These are phyloP conservation scores for Datura wrightii DNA, from an alignment of 257 asterid genomes.

Conservation along the genomic window DNA sequence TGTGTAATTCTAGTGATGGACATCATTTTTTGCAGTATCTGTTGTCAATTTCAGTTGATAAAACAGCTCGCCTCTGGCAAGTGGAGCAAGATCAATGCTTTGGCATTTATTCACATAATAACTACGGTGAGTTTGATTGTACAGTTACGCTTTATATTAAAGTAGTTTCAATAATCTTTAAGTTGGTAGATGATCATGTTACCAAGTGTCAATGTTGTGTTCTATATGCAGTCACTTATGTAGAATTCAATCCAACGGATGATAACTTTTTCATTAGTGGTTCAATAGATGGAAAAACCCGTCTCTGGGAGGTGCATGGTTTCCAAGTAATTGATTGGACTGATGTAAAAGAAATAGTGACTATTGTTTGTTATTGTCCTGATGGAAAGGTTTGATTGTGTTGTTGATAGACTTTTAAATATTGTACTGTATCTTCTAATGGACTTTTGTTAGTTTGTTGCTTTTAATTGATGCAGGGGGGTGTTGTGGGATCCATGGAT, in stretches of 20 bases:
- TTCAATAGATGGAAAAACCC: conserved; percentile 80
- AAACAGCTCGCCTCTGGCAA: conserved; percentile 91
- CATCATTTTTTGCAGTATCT: conserved; percentile 57
- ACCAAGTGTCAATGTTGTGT: conserved; percentile 21
- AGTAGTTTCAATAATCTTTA: conserved; percentile 13
- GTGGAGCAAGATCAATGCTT: conserved; percentile 72
- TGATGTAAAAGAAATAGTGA: conserved; percentile 75
- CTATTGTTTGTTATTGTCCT: conserved; percentile 75
- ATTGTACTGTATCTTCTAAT: not conserved
- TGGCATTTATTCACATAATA: conserved; percentile 74
- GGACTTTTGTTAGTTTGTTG: not conserved
- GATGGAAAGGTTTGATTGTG: conserved; percentile 70
- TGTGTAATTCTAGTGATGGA: conserved; percentile 2
- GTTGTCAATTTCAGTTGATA: conserved; percentile 85
- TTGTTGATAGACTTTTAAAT: not conserved
- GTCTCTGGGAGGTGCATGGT: conserved; percentile 79
- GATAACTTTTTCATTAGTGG: conserved; percentile 86
- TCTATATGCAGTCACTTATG: conserved; percentile 73
- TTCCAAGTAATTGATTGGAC: conserved; percentile 83
- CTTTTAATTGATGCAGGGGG: conserved; percentile 60
- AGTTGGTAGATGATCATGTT: conserved; percentile 21
- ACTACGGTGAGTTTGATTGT: conserved; percentile 59
- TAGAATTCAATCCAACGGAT: conserved; percentile 80
- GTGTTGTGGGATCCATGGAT: conserved; percentile 82
- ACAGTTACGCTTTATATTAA: not conserved